Base-by-base conservation (phyloP, 2,329 filamentous ascomycete genomes). In the Xylaria sp. region DNA sequence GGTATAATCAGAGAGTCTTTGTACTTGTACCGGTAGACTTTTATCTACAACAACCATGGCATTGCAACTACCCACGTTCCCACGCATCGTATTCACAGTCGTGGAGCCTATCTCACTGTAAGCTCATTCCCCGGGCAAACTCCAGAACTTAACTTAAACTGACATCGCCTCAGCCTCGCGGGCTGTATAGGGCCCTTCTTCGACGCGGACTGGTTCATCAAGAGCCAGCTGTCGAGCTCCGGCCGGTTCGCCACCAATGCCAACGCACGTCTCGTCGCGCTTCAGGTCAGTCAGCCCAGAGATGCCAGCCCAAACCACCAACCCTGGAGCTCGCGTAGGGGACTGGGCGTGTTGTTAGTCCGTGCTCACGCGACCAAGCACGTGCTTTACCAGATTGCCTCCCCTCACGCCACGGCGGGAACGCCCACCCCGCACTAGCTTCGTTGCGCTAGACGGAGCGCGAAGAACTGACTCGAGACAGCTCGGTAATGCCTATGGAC, bases 81-180 rank as follows among this genome's bases (percentile, higher is more conserved):
- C 88, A 11, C 79, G 85, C 55, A 69, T 88, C 44, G 74, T 89
- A 44, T 89, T 91, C 61, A 88, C 85, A 24, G 69, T 89, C 49
- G 67, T 89, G 39, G 88, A 91, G 70, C 88, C 88, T 26, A 75
- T 89, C 54, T 86, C 85, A 18, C 76, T 89, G 85, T 88, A 78
- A 73, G 79, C 66, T 34, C 56, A 45, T 18, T 41, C 45, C 34
- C 18, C 46, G 37, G 44, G 39, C 20, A 39, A 22, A 48, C 24
- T 49, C 58, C 43, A 54, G 9, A 29, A 43, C 7, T 29, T 39
- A 37, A 16, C 37, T 37, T 44, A 8, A 11, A n/a, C 13, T 21
- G 17, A 8, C 41, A 20, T 43, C 21, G 17, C 13, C 13, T 44
- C 19, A 45, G 18, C 21, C 68, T 89, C 43, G 80, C 76, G 16